Conservation (phyloP, 305 asterid genomes). For the Ilex paraguariensis region DNA sequence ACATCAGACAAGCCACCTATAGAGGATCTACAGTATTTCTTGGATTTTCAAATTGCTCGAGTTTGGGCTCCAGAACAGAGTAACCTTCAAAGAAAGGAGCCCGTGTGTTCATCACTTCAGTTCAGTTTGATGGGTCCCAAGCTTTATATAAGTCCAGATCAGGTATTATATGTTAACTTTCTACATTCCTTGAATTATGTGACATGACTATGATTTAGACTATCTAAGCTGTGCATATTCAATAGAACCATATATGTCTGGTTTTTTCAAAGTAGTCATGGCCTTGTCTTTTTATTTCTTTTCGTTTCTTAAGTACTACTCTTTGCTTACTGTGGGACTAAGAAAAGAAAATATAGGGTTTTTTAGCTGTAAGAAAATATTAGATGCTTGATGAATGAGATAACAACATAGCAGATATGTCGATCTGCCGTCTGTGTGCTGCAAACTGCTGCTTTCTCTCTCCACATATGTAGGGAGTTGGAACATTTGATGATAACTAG, state of each 20-base stretch:
- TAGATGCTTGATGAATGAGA: neutral
- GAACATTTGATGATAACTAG: too few species aligned
- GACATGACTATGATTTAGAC: neutral
- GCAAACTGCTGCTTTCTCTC: neutral
- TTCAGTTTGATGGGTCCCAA: slow-evolving; percentile 99
- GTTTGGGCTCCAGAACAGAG: slow-evolving; percentile 98
- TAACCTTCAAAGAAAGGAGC: slow-evolving; percentile 82
- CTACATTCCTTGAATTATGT: neutral
- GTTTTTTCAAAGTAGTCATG: too few species aligned
- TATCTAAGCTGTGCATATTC: too few species aligned
- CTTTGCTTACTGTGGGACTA: neutral
- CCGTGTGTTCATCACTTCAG: slow-evolving; percentile 83
- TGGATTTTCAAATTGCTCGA: slow-evolving; percentile 91
- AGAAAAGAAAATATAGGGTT: neutral
- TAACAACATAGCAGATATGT: too few species aligned
- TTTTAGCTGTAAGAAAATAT: neutral
- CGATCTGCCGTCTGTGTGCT: too few species aligned
- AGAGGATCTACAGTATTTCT: slow-evolving; percentile 95
- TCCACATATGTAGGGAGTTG: neutral
- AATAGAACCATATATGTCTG: too few species aligned
- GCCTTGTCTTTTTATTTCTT: too few species aligned
- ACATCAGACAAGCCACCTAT: slow-evolving; percentile 93
- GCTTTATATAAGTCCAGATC: slow-evolving; percentile 91
- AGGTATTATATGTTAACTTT: slow-evolving; percentile 38
- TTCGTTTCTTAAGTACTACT: too few species aligned